Base-by-base conservation (phyloP, 768 basidiomycete genomes). In the Kwoniella sp. region DNA sequence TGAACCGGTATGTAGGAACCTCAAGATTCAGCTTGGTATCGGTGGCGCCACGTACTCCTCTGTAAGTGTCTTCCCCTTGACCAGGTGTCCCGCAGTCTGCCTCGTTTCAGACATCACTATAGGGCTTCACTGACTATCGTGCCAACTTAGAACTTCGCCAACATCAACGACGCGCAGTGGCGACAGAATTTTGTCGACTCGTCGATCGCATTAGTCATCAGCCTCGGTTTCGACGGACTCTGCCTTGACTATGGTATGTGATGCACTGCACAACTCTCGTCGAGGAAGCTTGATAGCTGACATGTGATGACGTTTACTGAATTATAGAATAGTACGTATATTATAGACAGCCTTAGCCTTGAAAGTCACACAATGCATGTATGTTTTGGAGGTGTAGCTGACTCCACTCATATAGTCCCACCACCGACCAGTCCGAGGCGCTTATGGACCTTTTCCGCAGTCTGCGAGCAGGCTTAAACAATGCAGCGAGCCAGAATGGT, bases 181-280 rank as follows among this genome's bases (percentile, higher is more conserved):
- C 85, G 93, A 27, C 82, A 85, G 9, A 86, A 84, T 50, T 99
- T 99, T 70, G 92, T 93, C n/a, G 81, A 84, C 33, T 88, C 87
- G 24, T 84, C 91, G 0, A 83, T 98, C 36, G 83, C 85, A 65
- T 75, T 98, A 4, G 82, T 98, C 33, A 92, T 96, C 75, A 86
- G 98, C 78, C 90, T 91, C 60, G 95, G 93, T 0, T 80, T 97
- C 25, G 95, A 98, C 70, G 95, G 95, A 67, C 68, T 40, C 26
- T 68, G 57, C 44, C 13, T 61, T 5, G 60, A 61, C 46, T 61
- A 54, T 22, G 60, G 60, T 47, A 17, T 26, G 55, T 27, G n/a
- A 1, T 0, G 5, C 33, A 19, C 17, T 44, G 40, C 10, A 44
- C 40, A 9, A 19, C 17, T 9, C 17, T 4, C 10, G 17, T 44